phyloP scores from a whole-genome alignment of 1,284 basidiomycete genomes.

The Cryptococcus hybrid region DNA sequence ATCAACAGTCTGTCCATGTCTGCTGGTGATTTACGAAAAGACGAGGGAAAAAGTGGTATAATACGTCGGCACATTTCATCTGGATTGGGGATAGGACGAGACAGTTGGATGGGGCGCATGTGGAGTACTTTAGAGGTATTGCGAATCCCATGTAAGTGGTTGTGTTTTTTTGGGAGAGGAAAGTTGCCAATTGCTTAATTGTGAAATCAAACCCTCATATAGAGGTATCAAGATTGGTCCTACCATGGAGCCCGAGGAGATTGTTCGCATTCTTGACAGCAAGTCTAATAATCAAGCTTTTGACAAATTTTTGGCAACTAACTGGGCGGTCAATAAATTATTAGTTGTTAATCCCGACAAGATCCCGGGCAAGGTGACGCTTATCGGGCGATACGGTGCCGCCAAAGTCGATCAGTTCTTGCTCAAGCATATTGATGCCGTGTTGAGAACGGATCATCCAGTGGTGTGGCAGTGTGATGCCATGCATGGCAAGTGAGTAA shows the following conservation, averaged over 20 bases:
- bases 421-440: conserved; percentile 77
- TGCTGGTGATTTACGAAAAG: conserved; percentile 4
- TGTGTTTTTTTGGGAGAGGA: neutral
- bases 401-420: conserved; percentile 77
- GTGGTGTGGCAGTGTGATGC: conserved; percentile 96
- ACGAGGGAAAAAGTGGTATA: conserved; percentile 36
- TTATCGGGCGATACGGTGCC: conserved; percentile 93
- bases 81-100: conserved; percentile 99
- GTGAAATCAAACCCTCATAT: neutral
- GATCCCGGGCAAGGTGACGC: conserved; percentile 77
- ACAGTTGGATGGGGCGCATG: conserved; percentile 86
- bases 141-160: conserved; percentile 74
- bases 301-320: neutral
- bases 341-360: conserved; percentile 81
- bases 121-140: conserved; percentile 93
- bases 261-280: conserved; percentile 78
- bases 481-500: conserved; percentile 58
- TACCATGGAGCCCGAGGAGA: conserved; percentile 73
- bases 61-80: conserved; percentile 78
- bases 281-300: conserved; percentile 29
- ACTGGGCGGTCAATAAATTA: neutral
- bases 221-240: conserved; percentile 93
- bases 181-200: neutral
- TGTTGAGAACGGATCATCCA: conserved; percentile 75
- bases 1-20: conserved; percentile 9